These are phyloP conservation scores for Plasmopara viticola DNA, from an alignment of 352 stramenopile species.

Conservation along the genomic window DNA sequence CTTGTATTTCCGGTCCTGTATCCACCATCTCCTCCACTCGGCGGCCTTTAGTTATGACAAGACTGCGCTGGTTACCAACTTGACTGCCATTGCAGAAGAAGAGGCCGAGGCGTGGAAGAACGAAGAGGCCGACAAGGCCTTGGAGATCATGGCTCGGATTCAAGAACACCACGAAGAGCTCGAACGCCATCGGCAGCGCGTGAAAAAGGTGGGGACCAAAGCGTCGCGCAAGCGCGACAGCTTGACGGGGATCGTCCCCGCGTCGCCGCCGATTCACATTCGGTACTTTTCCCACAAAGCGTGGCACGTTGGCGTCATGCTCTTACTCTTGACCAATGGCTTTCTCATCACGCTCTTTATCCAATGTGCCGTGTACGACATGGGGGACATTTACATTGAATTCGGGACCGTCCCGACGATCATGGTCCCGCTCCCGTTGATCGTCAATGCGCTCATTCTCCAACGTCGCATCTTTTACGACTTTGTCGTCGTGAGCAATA, in stretches of 20 bases:
- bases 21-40: constrained; percentile 25
- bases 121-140: constrained; percentile 17
- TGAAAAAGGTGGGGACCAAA: constrained; percentile 14
- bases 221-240: constrained; percentile 14
- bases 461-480: constrained; percentile 53
- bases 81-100: constrained; percentile 15
- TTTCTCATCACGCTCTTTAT: constrained; percentile 57
- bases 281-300: constrained; percentile 56
- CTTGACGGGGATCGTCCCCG: constrained; percentile 8
- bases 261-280: constrained; percentile 13
- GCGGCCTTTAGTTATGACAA: constrained; percentile 25
- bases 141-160: constrained; percentile 14
- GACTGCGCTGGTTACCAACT: constrained; percentile 5
- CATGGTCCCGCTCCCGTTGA: constrained; percentile 30
- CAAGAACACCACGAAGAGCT: constrained; percentile 23
- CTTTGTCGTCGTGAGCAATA: constrained; percentile 53
- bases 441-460: constrained; percentile 51
- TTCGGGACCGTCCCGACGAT: constrained; percentile 23
- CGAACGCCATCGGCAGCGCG: constrained; percentile 14
- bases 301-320: constrained; percentile 60
- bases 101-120: constrained; percentile 12
- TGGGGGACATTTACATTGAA: constrained; percentile 28
- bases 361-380: constrained; percentile 53
- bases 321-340: constrained; percentile 59
- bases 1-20: constrained; percentile 33